Evolutionary conservation across 768 basidiomycete species (phyloP).

Genomic region (Kwoniella sp.): DNA sequence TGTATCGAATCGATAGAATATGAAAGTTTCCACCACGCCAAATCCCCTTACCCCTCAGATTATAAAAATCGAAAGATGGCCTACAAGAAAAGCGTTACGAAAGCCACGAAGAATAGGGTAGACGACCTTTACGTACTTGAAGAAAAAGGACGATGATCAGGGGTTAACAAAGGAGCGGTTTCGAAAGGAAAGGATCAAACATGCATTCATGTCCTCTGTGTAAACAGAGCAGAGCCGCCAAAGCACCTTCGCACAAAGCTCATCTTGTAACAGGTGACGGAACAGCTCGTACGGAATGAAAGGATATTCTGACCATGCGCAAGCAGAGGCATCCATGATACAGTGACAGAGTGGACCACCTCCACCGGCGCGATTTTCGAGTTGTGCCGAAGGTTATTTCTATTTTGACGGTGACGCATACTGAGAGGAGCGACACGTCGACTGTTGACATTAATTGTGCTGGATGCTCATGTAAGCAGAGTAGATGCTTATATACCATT

Average conservation of each 20-base stretch:
- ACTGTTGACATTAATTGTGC: neutral
- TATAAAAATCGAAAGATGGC: neutral
- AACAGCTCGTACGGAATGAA: no score
- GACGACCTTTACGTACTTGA: neutral
- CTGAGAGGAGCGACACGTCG: neutral
- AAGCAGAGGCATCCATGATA: no score
- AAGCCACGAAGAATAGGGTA: neutral
- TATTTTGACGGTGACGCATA: slow-evolving; percentile 4
- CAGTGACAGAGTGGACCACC: slow-evolving; percentile 9
- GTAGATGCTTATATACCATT: neutral
- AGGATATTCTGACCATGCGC: no score
- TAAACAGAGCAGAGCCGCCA: no score
- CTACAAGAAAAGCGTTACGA: neutral
- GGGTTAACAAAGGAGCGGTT: no score
- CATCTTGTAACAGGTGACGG: no score
- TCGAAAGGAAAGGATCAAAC: neutral
- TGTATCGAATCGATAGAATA: neutral
- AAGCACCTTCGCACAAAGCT: no score
- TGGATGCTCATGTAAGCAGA: neutral
- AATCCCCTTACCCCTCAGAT: no score
- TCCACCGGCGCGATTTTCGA: slow-evolving; percentile 19
- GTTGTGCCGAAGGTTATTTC: slow-evolving; percentile 1
- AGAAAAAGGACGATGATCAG: neutral
- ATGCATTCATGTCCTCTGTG: neutral
- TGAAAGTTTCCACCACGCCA: no score